Base-by-base conservation (phyloP, 2,329 filamentous ascomycete genomes). In the Corynespora cassiicola region DNA sequence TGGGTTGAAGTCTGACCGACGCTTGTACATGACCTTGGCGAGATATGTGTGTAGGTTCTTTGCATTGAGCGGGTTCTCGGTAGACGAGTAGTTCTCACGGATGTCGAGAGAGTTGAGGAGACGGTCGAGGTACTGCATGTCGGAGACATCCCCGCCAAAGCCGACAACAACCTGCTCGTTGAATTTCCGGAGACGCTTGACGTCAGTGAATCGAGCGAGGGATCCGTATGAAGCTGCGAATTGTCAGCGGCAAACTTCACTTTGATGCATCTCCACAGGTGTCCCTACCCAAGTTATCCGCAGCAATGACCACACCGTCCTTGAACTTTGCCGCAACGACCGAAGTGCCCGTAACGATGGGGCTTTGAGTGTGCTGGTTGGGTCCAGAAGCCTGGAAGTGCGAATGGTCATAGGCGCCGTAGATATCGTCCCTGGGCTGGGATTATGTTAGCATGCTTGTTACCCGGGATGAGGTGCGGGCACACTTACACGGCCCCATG, bases 51-150 rank as follows among this genome's bases (percentile, higher is more conserved):
- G 92, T 52, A 99, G 83, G 75, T 96, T 96, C 70, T 88, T 87
- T 39, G 94, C 94, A 69, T 87, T 90, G 61, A 99, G 85, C 23
- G 60, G 75, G 73, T 61, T 73, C 45, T 63, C 72, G 61, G 56
- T 69, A 52, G 70, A 66, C 42, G 79, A 80, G 78, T 99, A 97
- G 66, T 90, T 87, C 78, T 97, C 91, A 69, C 87, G 81, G 70
- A 95, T 90, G 68, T 88, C 84, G 59, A 97, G 86, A 49, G 88
- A 87, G 64, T 81, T 86, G 57, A 99, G 86, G 63, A 96, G 84
- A 58, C 94, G 86, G 81, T 96, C 88, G 56, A 99, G 84, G 77
- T 95, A 95, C 78, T 99, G 94, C 94, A 99, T 97, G 77, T 99
- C 94, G 52, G 89, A 95, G 59, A 99, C 86, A 76, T 99, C 94